Conservation (phyloP, 2,329 filamentous ascomycete genomes). For the Pseudogymnoascus sp. region DNA sequence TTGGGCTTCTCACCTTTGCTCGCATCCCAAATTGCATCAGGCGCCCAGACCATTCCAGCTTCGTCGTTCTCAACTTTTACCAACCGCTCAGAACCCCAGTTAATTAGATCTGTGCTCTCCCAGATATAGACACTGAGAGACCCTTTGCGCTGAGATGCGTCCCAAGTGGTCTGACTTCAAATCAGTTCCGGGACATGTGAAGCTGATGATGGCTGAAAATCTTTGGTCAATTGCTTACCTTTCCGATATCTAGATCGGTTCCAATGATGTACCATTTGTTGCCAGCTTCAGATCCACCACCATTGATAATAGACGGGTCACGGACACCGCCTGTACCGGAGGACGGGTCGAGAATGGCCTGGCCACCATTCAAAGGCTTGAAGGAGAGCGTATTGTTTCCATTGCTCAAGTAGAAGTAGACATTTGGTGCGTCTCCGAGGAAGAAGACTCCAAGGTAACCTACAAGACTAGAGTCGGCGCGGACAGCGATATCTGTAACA, state of each 20-base stretch:
- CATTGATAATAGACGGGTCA: conserved; percentile 42
- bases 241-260: conserved; percentile 45
- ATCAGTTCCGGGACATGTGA: background rate
- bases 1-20: conserved; percentile 27
- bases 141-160: conserved; percentile 42
- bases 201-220: background rate
- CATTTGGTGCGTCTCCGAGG: conserved; percentile 42
- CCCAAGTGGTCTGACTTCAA: conserved; percentile 39
- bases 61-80: conserved; percentile 42
- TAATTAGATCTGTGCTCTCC: conserved; percentile 44
- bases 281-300: conserved; percentile 37
- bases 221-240: conserved; percentile 22
- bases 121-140: conserved; percentile 46
- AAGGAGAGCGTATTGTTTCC: conserved; percentile 43
- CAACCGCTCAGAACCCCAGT: conserved; percentile 40
- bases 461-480: conserved; percentile 31
- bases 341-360: conserved; percentile 40
- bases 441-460: conserved; percentile 49
- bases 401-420: conserved; percentile 47
- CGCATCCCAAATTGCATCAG: conserved; percentile 45
- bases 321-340: conserved; percentile 44
- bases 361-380: conserved; percentile 39
- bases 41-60: conserved; percentile 52
- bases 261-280: conserved; percentile 49
- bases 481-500: conserved; percentile 5